Base-by-base conservation (phyloP, 768 basidiomycete genomes). In the Infundibulicybe gibba region DNA sequence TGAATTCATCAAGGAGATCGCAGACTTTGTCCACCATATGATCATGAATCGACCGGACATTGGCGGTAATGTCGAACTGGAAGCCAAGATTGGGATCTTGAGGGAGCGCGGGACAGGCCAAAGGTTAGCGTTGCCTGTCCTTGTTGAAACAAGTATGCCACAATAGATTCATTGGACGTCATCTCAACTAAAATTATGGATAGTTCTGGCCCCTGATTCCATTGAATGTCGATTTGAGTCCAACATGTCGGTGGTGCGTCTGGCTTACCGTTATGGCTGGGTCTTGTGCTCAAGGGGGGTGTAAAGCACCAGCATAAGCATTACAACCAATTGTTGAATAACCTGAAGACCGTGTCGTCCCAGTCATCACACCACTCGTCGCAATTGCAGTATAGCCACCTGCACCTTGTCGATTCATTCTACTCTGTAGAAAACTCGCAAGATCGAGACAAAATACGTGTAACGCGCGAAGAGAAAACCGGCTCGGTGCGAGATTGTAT, bases 1-100 rank as follows among this genome's bases (percentile, higher is more conserved):
- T 64, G 94, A 95, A 60, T 94, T 97, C 61, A 92, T 93, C 62
- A 82, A 82, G 61, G 89, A 92, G 61, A 77, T 97, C 47, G 93
- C 90, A 32, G 90, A 95, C 67, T 97, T 91, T 65, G 71, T 94
- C 33, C 82, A 83, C 65, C 83, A 85, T 58, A 82, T 76, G 70
- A 80, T 90, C 55, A 57, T 61, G 45, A 80, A 71, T 5, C 75
- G 77, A 17, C 77, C 80, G 15, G 74, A 80, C 52, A 59, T 77
- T 9, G 61, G 55, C 43, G 80, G 80, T 31, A 72, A 72, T 31
- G 77, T 95, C 19, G 94, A 95, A 70, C 86, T 95, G 9, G 94
- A 95, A 65, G 93, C 90, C 2, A 95, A 95, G 68, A 74, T 97
- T 44, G 93, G 93, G 3, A 50, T 90, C 14, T 61, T 97, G 60